Evolutionary conservation across 2,329 filamentous ascomycete genomes (phyloP), one percentile per base, ranked within the genome.

Genomic region (Cladobotryum mycophilum): DNA sequence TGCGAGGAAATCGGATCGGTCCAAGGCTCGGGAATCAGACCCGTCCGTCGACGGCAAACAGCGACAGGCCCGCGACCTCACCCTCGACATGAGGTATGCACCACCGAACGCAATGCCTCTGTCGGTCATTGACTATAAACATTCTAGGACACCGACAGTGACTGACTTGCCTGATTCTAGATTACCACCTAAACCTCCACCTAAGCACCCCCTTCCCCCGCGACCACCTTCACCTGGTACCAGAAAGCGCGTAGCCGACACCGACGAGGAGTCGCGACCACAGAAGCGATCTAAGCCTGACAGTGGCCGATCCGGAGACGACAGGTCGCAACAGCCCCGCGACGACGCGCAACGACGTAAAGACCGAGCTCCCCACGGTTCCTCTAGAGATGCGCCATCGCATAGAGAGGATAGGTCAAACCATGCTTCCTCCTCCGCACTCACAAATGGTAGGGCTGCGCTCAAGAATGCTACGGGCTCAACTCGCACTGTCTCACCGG

Each of bases 211-310:
- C 30, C 53, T 67, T 40, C 65, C 70, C 42, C 58, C 69, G 47
- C 53, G 70, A 59, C 61, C 69, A 57, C 55, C 62, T n/a, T 75
- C 69, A 37, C 73, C 69, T 7, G 72, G 75, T 45, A 71, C 61
- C 54, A 75, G 70, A 57, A 80, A 79, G 64, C 75, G 76, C 38
- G 54, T 60, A 11, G 62, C 67, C 13, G 76, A 80, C 14, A 45
- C 55, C 6, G 73, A 78, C 17, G 74, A 76, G 22, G 67, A 70
- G 33, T 52, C 59, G 20, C 70, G 75, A 48, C 67, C 71, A 2
- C 67, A 66, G 48, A 81, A 81, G 61, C 72, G 76, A 50, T 61
- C 64, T 20, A 74, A 67, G 51, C 62, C 71, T 17, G 76, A 77
- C 20, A 51, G 60, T 13, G 54, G 58, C 49, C 66, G 64, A 38